phyloP scores from a whole-genome alignment of 2,329 filamentous ascomycete genomes.

The Aspergillus arachidicola region DNA sequence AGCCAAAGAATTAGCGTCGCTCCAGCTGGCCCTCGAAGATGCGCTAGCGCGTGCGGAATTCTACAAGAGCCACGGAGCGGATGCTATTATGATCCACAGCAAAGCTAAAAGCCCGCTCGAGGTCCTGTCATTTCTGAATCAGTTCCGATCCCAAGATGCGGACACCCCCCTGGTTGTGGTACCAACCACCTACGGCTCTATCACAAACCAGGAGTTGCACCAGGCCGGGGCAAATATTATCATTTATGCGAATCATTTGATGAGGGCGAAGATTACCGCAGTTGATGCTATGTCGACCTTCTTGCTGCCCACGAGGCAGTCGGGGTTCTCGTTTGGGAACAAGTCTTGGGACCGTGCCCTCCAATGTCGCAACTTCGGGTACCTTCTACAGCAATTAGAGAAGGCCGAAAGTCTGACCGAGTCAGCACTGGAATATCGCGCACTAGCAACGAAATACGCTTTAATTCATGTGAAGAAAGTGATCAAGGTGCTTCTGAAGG shows the following conservation, averaged over 20 bases:
- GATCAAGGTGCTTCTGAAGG: no score
- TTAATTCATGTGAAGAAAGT: no score
- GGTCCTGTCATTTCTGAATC: not conserved
- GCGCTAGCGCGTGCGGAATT: not conserved
- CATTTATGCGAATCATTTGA: not conserved
- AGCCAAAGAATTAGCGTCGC: not conserved
- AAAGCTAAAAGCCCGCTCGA: not conserved
- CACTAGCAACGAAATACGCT: no score
- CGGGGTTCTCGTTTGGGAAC: not conserved
- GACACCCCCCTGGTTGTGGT: not conserved
- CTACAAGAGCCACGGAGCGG: not conserved
- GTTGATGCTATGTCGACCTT: not conserved
- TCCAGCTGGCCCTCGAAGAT: not conserved
- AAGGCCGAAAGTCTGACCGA: no score
- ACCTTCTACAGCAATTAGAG: not conserved
- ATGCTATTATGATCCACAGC: not conserved
- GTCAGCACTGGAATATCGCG: no score
- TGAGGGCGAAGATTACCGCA: not conserved
- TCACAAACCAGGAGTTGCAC: not conserved
- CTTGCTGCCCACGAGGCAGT: not conserved
- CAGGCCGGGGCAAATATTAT: not conserved
- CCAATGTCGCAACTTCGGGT: not conserved
- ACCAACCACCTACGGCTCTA: not conserved
- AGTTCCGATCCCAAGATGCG: not conserved
- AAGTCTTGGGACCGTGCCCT: not conserved